A percentile compares a stretch with the other conserved stretches of the same genome.
Evolutionary conservation across 2,329 filamentous ascomycete species (phyloP).

Genomic region (Neonectria faginata): DNA sequence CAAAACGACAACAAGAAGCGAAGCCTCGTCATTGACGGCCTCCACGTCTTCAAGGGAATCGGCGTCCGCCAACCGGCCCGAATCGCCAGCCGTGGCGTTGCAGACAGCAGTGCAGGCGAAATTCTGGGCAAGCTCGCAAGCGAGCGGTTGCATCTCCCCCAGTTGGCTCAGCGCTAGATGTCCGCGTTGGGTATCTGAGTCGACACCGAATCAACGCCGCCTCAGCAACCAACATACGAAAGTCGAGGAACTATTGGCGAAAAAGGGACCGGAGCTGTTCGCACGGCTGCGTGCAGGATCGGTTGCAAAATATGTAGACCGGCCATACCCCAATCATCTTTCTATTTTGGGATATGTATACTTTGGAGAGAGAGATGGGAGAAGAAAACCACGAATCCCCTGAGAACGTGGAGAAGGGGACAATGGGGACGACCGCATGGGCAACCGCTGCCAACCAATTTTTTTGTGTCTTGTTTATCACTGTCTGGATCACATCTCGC

Average conservation of each 20-base stretch:
- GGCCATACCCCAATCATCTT: constrained; percentile 11
- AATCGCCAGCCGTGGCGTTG: background rate
- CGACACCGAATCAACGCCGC: background rate
- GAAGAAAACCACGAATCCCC: constrained; percentile 5
- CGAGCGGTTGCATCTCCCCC: constrained; percentile 43
- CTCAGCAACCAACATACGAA: background rate
- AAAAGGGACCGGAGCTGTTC: background rate
- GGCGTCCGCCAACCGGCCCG: constrained; percentile 28
- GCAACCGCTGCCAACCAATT: constrained; percentile 27
- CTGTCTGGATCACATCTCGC: constrained; percentile 27
- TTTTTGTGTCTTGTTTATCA: constrained; percentile 26
- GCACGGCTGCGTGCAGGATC: background rate
- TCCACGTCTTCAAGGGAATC: constrained; percentile 42
- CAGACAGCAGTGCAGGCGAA: constrained; percentile 23
- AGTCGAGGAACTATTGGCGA: background rate
- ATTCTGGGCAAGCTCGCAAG: constrained; percentile 34
- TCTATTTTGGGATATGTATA: constrained; percentile 12
- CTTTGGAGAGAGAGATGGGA: background rate
- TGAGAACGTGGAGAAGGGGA: constrained; percentile 9
- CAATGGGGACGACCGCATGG: constrained; percentile 18
- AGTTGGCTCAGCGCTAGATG: constrained; percentile 38
- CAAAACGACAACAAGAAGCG: constrained; percentile 48
- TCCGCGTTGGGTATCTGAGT: background rate
- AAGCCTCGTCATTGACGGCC: constrained; percentile 40
- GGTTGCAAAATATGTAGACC: constrained; percentile 4